Evolutionary conservation across 768 basidiomycete genomes (phyloP).

Genomic region (Kwoniella dendrophila): DNA sequence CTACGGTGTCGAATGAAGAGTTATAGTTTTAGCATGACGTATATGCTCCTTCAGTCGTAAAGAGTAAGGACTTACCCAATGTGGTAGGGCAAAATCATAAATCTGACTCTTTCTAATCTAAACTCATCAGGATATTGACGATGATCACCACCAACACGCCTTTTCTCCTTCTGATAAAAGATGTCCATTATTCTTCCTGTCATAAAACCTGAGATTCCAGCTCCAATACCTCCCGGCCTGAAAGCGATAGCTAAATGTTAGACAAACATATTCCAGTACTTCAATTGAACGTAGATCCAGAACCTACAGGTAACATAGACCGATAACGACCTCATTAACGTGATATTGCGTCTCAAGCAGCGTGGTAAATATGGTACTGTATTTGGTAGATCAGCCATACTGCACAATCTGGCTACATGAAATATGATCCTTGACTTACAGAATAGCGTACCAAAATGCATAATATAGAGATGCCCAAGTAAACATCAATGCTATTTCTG

Average conservation of each 20-base stretch:
- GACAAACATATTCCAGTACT: neutral
- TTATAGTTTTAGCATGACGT: neutral
- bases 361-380: constrained; percentile 58
- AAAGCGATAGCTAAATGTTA: neutral
- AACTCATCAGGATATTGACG: constrained; percentile 40
- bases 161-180: constrained; percentile 63
- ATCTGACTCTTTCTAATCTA: constrained; percentile 31
- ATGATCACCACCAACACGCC: constrained; percentile 44
- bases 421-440: too few species aligned
- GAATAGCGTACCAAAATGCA: constrained; percentile 41
- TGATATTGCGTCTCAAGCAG: constrained; percentile 65
- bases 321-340: constrained; percentile 68
- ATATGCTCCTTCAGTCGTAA: neutral
- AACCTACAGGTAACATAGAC: constrained; percentile 68
- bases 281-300: neutral
- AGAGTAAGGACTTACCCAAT: constrained; percentile 12
- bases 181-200: constrained; percentile 69
- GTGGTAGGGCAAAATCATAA: constrained; percentile 20
- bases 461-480: constrained; percentile 44
- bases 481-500: constrained; percentile 45
- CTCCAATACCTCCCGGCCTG: constrained; percentile 64
- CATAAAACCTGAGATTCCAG: constrained; percentile 63
- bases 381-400: neutral
- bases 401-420: too few species aligned
- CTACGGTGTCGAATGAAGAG: neutral